Evolutionary conservation across 2,329 filamentous ascomycete genomes (phyloP).

Genomic region (Fusarium marasasianum): DNA sequence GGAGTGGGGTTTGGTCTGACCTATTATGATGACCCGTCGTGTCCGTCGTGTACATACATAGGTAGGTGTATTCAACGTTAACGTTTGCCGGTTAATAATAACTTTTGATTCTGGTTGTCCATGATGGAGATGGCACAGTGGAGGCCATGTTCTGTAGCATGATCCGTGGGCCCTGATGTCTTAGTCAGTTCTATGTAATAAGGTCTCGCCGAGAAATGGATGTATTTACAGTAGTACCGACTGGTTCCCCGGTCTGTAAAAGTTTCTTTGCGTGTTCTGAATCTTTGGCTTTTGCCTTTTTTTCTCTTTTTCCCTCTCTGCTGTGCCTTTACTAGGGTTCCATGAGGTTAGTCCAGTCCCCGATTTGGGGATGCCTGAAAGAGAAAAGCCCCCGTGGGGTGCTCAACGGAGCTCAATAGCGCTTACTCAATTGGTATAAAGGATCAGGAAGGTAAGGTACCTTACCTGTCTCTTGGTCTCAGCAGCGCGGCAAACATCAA

Average conservation of each 20-base stretch:
- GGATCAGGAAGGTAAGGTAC: slow-evolving; percentile 4
- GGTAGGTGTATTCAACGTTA: not conserved
- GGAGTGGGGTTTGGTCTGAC: slow-evolving; percentile 19
- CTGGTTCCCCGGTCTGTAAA: not conserved
- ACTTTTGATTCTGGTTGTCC: not conserved
- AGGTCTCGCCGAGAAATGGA: slow-evolving; percentile 21
- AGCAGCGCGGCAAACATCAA: not conserved
- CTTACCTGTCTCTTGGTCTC: not conserved
- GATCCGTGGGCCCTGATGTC: slow-evolving; percentile 20
- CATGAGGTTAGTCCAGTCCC: not conserved
- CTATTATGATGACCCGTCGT: slow-evolving; percentile 13
- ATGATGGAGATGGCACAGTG: slow-evolving; percentile 9
- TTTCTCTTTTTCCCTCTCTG: not conserved
- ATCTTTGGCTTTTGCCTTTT: not conserved
- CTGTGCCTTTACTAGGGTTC: not conserved
- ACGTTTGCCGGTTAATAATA: slow-evolving; percentile 6
- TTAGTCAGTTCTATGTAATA: slow-evolving; percentile 31
- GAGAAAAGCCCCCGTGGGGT: slow-evolving; percentile 20
- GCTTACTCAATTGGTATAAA: slow-evolving; percentile 8
- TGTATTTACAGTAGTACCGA: not conserved
- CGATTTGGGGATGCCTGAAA: slow-evolving; percentile 16
- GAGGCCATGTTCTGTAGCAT: slow-evolving; percentile 23
- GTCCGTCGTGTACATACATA: not conserved
- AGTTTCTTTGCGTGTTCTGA: not conserved
- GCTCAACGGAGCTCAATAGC: not conserved